These are phyloP conservation scores for Saccharomycopsis fibuligera DNA, from an alignment of 805 yeast species.

Conservation along the genomic window DNA sequence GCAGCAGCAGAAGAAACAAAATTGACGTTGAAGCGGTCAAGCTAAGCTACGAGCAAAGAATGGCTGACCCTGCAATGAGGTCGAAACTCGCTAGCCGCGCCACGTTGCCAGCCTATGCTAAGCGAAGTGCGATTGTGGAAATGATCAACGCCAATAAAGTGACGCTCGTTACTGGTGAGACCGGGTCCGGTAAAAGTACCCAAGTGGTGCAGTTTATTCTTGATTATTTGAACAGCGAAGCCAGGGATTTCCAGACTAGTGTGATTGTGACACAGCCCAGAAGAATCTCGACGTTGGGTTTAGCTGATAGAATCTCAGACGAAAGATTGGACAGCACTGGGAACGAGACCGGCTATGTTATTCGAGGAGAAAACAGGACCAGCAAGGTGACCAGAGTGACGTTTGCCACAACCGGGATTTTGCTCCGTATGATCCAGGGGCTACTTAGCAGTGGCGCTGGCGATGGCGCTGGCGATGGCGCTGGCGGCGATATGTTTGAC, in stretches of 20 bases:
- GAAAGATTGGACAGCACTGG: constrained; percentile 62
- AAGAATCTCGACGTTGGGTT: constrained; percentile 89
- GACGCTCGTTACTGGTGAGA: constrained; percentile 86
- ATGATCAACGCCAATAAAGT: constrained; percentile 55
- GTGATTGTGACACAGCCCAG: constrained; percentile 93
- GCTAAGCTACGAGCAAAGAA: constrained; percentile 31
- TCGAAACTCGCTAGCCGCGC: constrained; percentile 42
- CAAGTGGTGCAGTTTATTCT: constrained; percentile 87
- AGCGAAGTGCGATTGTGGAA: constrained; percentile 47
- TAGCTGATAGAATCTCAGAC: constrained; percentile 86
- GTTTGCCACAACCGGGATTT: constrained; percentile 89
- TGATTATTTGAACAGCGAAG: constrained; percentile 49
- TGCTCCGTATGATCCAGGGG: constrained; percentile 52
- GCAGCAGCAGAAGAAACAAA: constrained; percentile 5
- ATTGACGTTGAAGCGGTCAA: constrained; percentile 31
- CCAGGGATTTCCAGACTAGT: constrained; percentile 43
- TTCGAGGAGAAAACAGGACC: constrained; percentile 82
- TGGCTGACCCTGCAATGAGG: constrained; percentile 31
- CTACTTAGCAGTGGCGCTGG: constrained; percentile 31
- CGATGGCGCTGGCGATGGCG: constrained; percentile 20
- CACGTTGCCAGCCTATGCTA: constrained; percentile 79
- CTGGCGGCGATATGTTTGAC: constrained; percentile 21
- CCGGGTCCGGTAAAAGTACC: constrained; percentile 96
- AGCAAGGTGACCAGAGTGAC: constrained; percentile 58
- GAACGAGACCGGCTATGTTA: constrained; percentile 78